Conservation (phyloP, 1,284 basidiomycete species). For the Leccinum griseonigrum region DNA sequence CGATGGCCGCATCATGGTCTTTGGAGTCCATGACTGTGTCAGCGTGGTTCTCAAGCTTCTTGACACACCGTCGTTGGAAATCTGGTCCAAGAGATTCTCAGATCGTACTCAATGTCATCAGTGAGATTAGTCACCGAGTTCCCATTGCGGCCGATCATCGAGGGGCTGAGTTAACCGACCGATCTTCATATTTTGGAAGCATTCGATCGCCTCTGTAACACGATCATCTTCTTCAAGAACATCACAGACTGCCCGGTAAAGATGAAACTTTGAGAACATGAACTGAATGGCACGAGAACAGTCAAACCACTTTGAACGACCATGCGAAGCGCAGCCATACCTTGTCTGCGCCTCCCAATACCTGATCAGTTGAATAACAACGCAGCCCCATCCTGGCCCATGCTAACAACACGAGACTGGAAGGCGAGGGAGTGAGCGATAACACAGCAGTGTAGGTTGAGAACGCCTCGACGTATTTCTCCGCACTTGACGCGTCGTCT, state of each 20-base stretch:
- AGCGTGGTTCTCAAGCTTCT: no score
- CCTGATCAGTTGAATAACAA: no score
- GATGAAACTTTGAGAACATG: background rate
- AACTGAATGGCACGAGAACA: background rate
- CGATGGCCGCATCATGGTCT: background rate
- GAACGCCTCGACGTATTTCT: background rate
- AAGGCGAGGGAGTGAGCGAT: background rate
- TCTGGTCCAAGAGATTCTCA: background rate
- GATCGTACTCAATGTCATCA: background rate
- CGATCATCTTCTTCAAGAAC: background rate
- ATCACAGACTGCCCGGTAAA: background rate
- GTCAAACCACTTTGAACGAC: background rate
- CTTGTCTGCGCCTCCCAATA: no score
- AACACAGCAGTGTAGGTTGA: background rate
- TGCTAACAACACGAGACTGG: background rate
- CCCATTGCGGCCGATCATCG: no score
- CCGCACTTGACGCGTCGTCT: background rate
- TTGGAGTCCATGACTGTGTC: no score
- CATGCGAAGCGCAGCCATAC: background rate
- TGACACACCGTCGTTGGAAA: background rate
- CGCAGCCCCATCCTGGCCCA: background rate
- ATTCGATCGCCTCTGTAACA: background rate
- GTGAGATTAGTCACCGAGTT: background rate
- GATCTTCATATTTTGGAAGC: background rate
- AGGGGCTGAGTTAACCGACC: no score